Evolutionary conservation across 2,329 filamentous ascomycete species (phyloP).

Genomic region (Coniochaeta sp.): DNA sequence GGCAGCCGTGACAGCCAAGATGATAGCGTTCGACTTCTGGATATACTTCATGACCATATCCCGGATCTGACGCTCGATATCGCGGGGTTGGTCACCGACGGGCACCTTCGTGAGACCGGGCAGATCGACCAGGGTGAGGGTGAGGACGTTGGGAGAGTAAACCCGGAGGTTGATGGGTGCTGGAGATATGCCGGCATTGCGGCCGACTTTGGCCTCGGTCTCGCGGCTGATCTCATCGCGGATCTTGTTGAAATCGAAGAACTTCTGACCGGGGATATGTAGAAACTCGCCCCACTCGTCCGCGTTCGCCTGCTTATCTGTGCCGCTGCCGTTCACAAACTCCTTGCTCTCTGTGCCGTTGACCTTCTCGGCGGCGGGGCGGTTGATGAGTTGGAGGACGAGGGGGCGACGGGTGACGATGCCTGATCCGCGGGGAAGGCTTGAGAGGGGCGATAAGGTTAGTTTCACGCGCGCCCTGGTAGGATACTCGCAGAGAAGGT

Average conservation of each 20-base stretch:
- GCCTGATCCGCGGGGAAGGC: conserved; percentile 91
- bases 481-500: too few relatives aligned
- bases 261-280: conserved; percentile 95
- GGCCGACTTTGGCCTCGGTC: conserved; percentile 92
- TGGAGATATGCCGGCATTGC: conserved; percentile 93
- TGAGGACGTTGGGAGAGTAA: conserved; percentile 97
- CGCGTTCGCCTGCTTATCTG: conserved; percentile 80
- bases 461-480: conserved; percentile 7
- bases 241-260: conserved; percentile 97
- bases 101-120: conserved; percentile 95
- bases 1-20: conserved; percentile 90
- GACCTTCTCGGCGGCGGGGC: conserved; percentile 52
- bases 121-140: conserved; percentile 91
- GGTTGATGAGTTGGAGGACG: conserved; percentile 96
- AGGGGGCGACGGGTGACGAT: conserved; percentile 96
- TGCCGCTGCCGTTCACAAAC: conserved; percentile 46
- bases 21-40: conserved; percentile 96
- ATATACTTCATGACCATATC: conserved; percentile 99
- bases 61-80: conserved; percentile 93
- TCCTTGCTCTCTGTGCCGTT: conserved; percentile 72
- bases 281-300: conserved; percentile 99
- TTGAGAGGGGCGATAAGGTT: conserved; percentile 28
- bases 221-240: conserved; percentile 95
- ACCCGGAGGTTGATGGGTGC: conserved; percentile 96
- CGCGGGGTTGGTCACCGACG: conserved; percentile 90